phyloP scores from a whole-genome alignment of 1,284 basidiomycete genomes.

The Melanopsichium pennsylvanicum region DNA sequence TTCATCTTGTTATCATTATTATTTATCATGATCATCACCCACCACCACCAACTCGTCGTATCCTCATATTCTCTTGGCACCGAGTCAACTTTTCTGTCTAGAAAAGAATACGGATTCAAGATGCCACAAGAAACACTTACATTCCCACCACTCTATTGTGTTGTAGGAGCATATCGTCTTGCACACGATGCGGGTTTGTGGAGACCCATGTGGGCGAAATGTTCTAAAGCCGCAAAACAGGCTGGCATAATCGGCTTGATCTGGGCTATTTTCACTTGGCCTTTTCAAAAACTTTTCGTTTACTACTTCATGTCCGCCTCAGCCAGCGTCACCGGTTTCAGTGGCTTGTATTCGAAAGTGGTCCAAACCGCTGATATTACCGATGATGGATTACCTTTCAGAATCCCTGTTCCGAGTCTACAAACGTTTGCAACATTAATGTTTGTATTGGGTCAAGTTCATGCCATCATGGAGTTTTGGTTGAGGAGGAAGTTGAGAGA shows the following conservation, averaged over 20 bases:
- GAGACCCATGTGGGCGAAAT: slow-evolving; percentile 62
- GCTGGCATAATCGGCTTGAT: slow-evolving; percentile 34
- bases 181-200: slow-evolving; percentile 55
- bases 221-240: slow-evolving; percentile 45
- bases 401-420: slow-evolving; percentile 45
- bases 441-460: slow-evolving; percentile 59
- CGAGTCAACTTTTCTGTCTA: too few relatives aligned
- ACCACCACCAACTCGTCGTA: too few relatives aligned
- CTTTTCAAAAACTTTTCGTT: slow-evolving; percentile 56
- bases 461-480: slow-evolving; percentile 61
- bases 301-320: slow-evolving; percentile 55
- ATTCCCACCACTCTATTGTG: slow-evolving; percentile 58
- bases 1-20: too few relatives aligned
- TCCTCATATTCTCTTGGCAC: too few relatives aligned
- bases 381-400: slow-evolving; percentile 29
- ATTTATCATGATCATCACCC: too few relatives aligned
- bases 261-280: slow-evolving; percentile 58
- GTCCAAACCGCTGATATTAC: slow-evolving; percentile 41
- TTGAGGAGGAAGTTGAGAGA: slow-evolving; percentile 47
- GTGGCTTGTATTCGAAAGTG: slow-evolving; percentile 27
- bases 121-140: slow-evolving; percentile 64
- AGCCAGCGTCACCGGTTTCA: slow-evolving; percentile 45
- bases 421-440: slow-evolving; percentile 61
- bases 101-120: too few relatives aligned
- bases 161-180: slow-evolving; percentile 62